These are phyloP conservation scores for Mortierella sp. DNA, from an alignment of 371 early-diverging fungal genomes.

Conservation along the genomic window DNA sequence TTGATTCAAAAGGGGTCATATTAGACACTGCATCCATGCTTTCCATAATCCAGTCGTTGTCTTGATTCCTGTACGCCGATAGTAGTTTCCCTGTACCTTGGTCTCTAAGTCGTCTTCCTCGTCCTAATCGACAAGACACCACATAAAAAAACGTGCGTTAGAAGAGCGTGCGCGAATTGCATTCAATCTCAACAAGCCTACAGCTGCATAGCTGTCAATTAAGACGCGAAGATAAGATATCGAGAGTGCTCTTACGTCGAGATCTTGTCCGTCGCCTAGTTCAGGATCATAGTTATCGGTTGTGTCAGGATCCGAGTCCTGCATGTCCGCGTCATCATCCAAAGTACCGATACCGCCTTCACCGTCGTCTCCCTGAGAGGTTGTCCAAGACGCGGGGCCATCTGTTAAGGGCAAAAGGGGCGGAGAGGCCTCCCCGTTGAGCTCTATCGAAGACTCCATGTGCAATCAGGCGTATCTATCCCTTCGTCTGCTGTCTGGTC, in stretches of 20 bases:
- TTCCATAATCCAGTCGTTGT: background rate
- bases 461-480: background rate
- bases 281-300: slow-evolving; percentile 57
- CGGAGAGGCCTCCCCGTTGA: slow-evolving; percentile 29
- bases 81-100: slow-evolving; percentile 26
- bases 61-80: background rate
- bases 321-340: slow-evolving; percentile 52
- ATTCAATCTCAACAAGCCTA: background rate
- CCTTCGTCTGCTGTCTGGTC: background rate
- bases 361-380: slow-evolving; percentile 51
- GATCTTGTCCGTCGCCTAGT: slow-evolving; percentile 36
- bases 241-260: slow-evolving; percentile 26
- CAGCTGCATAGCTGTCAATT: background rate
- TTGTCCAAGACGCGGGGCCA: slow-evolving; percentile 50
- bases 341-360: slow-evolving; percentile 26
- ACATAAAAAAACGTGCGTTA: background rate
- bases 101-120: slow-evolving; percentile 50
- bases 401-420: slow-evolving; percentile 26
- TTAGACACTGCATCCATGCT: background rate
- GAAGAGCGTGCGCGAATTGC: background rate
- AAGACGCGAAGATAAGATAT: background rate
- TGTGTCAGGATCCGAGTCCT: slow-evolving; percentile 56
- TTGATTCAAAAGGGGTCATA: background rate
- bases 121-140: slow-evolving; percentile 5
- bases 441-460: slow-evolving; percentile 31